Evolutionary conservation across 345 rosid genomes (phyloP), one percentile per base, ranked within the genome.

Genomic region (Brassica juncea): DNA sequence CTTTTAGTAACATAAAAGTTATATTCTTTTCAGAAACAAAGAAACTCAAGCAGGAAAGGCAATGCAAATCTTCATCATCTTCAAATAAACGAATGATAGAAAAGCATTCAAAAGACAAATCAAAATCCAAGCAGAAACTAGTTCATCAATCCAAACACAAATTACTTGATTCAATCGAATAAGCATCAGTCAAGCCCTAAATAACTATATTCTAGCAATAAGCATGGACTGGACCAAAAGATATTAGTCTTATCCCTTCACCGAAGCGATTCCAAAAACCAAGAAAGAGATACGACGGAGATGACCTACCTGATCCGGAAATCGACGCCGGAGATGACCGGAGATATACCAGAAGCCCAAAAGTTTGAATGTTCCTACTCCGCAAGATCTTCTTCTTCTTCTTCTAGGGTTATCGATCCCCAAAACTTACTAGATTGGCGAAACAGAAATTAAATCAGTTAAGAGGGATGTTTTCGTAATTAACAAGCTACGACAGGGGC

Each of bases 401-500:
- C 49, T 65, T 66, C 3, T 59, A 59, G 55, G 81, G 72, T 57
- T 78, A 8, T 37, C 52, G 15, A 68, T 76, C 73, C 72, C 72
- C 23, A 57, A 4, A 59, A 23, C 37, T 11, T 7, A 30, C 5
- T 4, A 9, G 23, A 39, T 57, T 42, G 77, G 61, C 30, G 68
- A 23, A 65, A 42, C 31, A 10, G 72, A 16, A 66, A 66, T 65
- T 4, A 44, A 39, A 66, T 3, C 6, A 44, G 9, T 37, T 21
- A 4, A 16, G 1, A 39, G 9, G 77, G 73, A 30, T 19, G 3
- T 0, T 14, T 8, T 2, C 25, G 73, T 66, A 57, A 78, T 15
- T 71, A 1, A 1, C 2, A 0, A 4, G 21, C 21, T 2, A 49
- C 0, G n/a, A 3, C 6, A 61, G 27, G 78, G 82, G 71, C 2